Base-by-base conservation (phyloP, 495 filamentous ascomycete genomes). In the Staphylotrichum longicolle region DNA sequence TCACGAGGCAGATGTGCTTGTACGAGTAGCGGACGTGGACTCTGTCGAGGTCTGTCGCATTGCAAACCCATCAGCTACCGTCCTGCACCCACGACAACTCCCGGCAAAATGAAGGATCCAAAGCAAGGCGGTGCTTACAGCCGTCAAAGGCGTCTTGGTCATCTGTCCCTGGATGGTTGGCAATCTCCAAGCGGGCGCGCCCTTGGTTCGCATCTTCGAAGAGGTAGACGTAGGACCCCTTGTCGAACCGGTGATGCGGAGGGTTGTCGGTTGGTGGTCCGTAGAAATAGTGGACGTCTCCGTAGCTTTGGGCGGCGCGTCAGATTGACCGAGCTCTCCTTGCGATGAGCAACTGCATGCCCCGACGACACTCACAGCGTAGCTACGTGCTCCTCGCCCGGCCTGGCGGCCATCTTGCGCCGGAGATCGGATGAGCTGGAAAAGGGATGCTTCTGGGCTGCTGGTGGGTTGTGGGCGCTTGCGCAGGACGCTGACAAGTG, bases 201-300 rank as follows among this genome's bases (percentile, higher is more conserved):
- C 83, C 82, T 60, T 86, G 81, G 45, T 80, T 75, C 6, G 86
- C 81, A 73, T 91, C 88, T 65, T 91, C 86, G 72, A 92, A 93
- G 33, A 96, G 75, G 71, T 96, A 96, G 44, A 96, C 78, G 66
- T 96, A 96, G 12, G 91, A 96, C 52, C 85, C 85, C 69, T 93
- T 93, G 70, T 93, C 89, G 74, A 96, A 96, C 33, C 91, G 86
- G 73, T 96, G 90, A 69, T 93, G 88, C 34, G 82, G 80, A 10
- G 90, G 90, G 54, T 85, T 88, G 30, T 81, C 77, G 2, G 83
- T 82, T 3, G 91, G 89, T 15, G 82, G 79, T 9, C 85, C 81
- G 75, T 96, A 95, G 71, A 87, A 96, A 73, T 93, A 96, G 75
- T 96, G 92, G 48, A 95, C 79, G 71, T 96, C 92, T 20, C 86